phyloP scores from a whole-genome alignment of 2,329 filamentous ascomycete genomes.

The Fusarium chuoi region DNA sequence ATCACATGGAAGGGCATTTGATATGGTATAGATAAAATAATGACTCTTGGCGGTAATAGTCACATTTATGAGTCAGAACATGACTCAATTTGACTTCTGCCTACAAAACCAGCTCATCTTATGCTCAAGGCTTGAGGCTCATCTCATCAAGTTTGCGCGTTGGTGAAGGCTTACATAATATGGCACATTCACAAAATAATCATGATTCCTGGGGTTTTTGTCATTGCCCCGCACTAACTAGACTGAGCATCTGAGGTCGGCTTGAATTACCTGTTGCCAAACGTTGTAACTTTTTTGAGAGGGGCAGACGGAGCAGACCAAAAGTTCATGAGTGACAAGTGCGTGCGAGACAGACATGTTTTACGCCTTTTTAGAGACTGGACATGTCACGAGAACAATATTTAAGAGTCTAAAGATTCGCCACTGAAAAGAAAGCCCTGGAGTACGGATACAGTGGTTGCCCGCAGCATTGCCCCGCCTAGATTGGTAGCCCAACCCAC shows the following conservation, averaged over 20 bases:
- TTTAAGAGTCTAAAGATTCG: conserved; percentile 37
- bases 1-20: background rate
- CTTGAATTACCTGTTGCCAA: conserved; percentile 1
- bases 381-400: conserved; percentile 34
- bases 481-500: conserved; percentile 26
- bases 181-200: conserved; percentile 42
- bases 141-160: background rate
- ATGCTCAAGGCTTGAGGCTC: background rate
- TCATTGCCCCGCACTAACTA: conserved; percentile 26
- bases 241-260: background rate
- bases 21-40: background rate
- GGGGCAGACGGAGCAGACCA: background rate
- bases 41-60: background rate
- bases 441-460: conserved; percentile 16
- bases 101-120: background rate
- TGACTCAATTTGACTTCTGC: background rate
- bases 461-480: conserved; percentile 36
- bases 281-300: background rate
- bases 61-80: background rate
- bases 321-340: background rate
- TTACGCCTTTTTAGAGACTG: conserved; percentile 1
- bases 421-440: conserved; percentile 31
- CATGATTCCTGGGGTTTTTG: conserved; percentile 13
- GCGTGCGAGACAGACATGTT: background rate
- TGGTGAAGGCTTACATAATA: conserved; percentile 44